Percentiles rank a stretch among this genome's conserved stretches.
Conservation (phyloP, 108 stramenopile species). For the Skeletonema menzelii region DNA sequence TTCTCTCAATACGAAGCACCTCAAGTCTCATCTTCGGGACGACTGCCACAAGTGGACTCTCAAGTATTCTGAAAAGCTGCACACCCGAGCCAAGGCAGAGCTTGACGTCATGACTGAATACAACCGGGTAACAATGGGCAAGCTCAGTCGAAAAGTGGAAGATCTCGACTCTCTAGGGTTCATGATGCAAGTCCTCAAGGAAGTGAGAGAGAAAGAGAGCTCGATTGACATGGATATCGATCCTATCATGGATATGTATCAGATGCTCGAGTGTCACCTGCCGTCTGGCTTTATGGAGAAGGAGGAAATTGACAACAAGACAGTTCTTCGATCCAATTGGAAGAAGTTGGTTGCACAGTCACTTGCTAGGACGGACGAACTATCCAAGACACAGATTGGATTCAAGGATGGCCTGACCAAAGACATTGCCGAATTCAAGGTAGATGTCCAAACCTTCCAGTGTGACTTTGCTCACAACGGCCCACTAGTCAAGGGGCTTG, state of each 20-base stretch:
- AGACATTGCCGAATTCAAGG: constrained; percentile 75
- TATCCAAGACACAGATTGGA: constrained; percentile 72
- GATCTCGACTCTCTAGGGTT: constrained; percentile 82
- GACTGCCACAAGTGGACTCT: constrained; percentile 83
- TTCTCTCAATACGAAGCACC: constrained; percentile 74
- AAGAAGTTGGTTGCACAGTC: constrained; percentile 80
- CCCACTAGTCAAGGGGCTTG: constrained; percentile 77
- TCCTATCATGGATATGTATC: constrained; percentile 92
- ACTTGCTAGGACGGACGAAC: constrained; percentile 72
- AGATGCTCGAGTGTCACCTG: constrained; percentile 88
- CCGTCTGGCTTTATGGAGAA: constrained; percentile 88
- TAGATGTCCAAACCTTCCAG: constrained; percentile 54
- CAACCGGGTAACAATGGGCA: constrained; percentile 64
- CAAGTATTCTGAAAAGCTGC: constrained; percentile 57
- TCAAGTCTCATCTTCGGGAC: constrained; percentile 72
- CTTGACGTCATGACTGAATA: constrained; percentile 83
- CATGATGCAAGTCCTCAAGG: constrained; percentile 80
- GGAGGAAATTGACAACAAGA: constrained; percentile 92
- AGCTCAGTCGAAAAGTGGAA: constrained; percentile 59
- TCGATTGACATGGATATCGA: constrained; percentile 71
- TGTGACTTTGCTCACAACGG: constrained; percentile 79
- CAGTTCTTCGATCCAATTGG: constrained; percentile 84
- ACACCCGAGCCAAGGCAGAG: constrained; percentile 45
- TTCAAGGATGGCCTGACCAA: constrained; percentile 76
- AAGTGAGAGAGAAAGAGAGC: constrained; percentile 65